Base-by-base conservation (phyloP, 2,329 filamentous ascomycete genomes). In the Fusarium circinatum region DNA sequence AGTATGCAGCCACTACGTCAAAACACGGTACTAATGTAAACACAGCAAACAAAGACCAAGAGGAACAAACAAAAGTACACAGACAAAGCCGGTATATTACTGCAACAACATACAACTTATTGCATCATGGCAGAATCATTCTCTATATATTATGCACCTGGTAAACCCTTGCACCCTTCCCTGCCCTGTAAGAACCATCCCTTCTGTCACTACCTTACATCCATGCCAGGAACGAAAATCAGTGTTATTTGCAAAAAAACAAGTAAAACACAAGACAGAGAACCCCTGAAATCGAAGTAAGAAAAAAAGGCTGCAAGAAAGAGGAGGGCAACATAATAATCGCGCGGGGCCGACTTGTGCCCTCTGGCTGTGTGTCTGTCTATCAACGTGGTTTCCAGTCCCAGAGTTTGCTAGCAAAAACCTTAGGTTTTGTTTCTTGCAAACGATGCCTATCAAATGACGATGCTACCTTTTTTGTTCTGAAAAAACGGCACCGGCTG, bases 91-190 rank as follows among this genome's bases (percentile, higher is more conserved):
- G 38, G 36, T 47, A 15, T 56, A 61, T 51, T 36, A 28, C 30
- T 60, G 56, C 64, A 75, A 55, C 52, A 65, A 56, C 56, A 59
- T 60, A 32, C 60, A 52, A 17, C 32, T 22, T 36, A 65, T 65
- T 70, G 74, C 68, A 70, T 70, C 67, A 67, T 68, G 68, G 71
- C 71, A 63, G n/a, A 78, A 77, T 65, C 73, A 78, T 74, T 78
- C 71, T 78, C 76, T 78, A 77, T 75, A 67, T 75, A 72, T 77
- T 78, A 78, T 78, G 76, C 76, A 78, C 75, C 76, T 66, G 57
- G 74, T 73, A 75, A 78, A 63, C 66, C 70, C 73, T 75, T 73
- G 55, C 74, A 75, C 74, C 72, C 60, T 62, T 73, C 72, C 62
- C 57, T 73, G 70, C 71, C 62, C 61, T 73, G 67, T 71, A 71